Conservation (phyloP, 2,329 filamentous ascomycete genomes). For the Calonectria hawksworthii region DNA sequence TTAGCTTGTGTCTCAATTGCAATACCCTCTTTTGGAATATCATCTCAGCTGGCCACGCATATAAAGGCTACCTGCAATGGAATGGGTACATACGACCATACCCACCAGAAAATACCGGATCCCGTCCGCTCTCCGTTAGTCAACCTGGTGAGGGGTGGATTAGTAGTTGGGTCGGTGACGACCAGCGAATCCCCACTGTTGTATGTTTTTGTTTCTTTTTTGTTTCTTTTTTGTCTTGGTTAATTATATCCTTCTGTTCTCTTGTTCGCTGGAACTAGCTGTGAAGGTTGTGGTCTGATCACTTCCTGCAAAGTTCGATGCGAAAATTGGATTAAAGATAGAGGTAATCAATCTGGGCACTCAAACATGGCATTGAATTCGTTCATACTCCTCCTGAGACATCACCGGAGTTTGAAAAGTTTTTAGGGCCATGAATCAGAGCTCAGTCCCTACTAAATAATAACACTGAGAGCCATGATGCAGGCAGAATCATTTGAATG, state of each 20-base stretch:
- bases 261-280: no score
- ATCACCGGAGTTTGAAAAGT: no score
- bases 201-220: not conserved
- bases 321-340: no score
- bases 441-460: not conserved
- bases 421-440: not conserved
- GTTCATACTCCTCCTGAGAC: no score
- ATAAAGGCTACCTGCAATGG: not conserved
- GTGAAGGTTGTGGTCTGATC: no score
- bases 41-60: not conserved
- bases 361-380: no score
- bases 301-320: no score
- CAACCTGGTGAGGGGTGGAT: slow-evolving; percentile 3
- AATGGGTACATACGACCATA: slow-evolving; percentile 1
- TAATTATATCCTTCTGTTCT: not conserved
- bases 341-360: no score
- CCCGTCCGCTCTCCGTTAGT: slow-evolving; percentile 17
- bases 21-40: not conserved
- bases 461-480: not conserved
- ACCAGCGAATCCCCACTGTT: not conserved
- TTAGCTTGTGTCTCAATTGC: no score
- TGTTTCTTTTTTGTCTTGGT: not conserved
- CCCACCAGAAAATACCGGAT: slow-evolving; percentile 14
- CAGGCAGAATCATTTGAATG: not conserved
- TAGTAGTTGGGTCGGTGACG: slow-evolving; percentile 2